A percentile compares a stretch with the other conserved stretches of the same genome.
Conservation (phyloP, 2,329 filamentous ascomycete genomes). For the Cryphonectria naterciae region DNA sequence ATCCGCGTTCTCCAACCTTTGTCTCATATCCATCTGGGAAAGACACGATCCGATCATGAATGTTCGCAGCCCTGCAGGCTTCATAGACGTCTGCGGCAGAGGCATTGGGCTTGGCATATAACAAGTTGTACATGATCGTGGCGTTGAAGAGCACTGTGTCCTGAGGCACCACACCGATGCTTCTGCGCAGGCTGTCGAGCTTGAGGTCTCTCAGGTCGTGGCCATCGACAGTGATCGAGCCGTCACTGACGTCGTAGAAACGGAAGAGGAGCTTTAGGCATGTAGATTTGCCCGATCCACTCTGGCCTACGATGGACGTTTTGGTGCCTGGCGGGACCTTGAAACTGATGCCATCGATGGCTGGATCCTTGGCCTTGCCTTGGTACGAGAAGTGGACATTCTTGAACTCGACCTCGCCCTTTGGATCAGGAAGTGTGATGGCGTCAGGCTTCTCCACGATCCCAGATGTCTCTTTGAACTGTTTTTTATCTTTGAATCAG, state of each 20-base stretch:
- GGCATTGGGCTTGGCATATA: constrained; percentile 81
- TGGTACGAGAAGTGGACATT: constrained; percentile 51
- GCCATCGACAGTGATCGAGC: constrained; percentile 51
- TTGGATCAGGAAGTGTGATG: constrained; percentile 35
- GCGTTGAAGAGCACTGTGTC: constrained; percentile 95
- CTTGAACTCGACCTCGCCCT: constrained; percentile 47
- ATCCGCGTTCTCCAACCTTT: constrained; percentile 86
- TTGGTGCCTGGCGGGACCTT: constrained; percentile 49
- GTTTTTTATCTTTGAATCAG: not conserved
- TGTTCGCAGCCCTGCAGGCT: constrained; percentile 84
- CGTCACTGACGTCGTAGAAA: constrained; percentile 53
- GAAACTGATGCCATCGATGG: constrained; percentile 47
- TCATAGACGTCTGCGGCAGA: constrained; percentile 81
- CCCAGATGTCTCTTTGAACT: constrained; percentile 49
- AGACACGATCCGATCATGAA: constrained; percentile 87
- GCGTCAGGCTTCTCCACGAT: constrained; percentile 48
- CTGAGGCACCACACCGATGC: constrained; percentile 94
- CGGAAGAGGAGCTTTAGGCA: constrained; percentile 54
- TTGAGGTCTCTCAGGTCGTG: constrained; percentile 77
- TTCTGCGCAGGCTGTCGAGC: constrained; percentile 80
- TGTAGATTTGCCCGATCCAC: constrained; percentile 52
- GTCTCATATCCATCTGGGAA: constrained; percentile 90
- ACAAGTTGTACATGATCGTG: constrained; percentile 90
- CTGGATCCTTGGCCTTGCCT: constrained; percentile 40
- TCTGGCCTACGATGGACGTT: constrained; percentile 51